Evolutionary conservation across 371 early-diverging fungal species (phyloP), one percentile per base, ranked within the genome.

Genomic region (Syncephalastrum contaminatum): DNA sequence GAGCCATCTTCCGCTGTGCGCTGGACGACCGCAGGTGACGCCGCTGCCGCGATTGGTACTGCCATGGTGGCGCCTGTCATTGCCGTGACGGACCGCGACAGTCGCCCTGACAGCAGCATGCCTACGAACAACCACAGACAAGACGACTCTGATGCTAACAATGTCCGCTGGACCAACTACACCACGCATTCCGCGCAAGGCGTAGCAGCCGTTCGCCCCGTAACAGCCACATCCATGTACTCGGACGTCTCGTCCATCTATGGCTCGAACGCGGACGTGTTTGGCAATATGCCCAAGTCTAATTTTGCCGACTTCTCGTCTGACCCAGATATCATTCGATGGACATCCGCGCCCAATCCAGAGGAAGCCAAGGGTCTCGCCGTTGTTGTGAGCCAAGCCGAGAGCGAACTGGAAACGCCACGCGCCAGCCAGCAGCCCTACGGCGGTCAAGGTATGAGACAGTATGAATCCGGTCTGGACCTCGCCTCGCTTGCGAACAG

Each of bases 1-100:
- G 24, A 45, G 18, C 27, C 62, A 2, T 47, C 42, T 16, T 14
- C 45, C n/a, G 64, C 56, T 16, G 59, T 72, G 15, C 61, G 56
- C 49, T 68, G 71, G 70, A 74, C 74, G 0, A 60, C 68, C 21
- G 70, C 69, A 10, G 69, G 75, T 4, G 60, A 57, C 0, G 69
- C 73, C n/a, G 61, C 73, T 13, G 53, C 43, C 20, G 73, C 83
- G 27, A 67, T 80, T 3, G 83, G 73, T 18, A 67, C 68, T 2
- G 70, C 69, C 5, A 66, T 69, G 1, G 53, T 74, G 5, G 69
- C 69, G 43, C 62, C 67, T 20, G 54, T 64, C 27, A 45, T 56
- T 20, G 60, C 51, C 4, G 54, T 55, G 10, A 45, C 15, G 6
- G 24, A 59, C 8, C 48, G 43, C 7, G 36, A 39, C 51, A 51